Conservation (phyloP, 176 grass and related monocot genomes). For the Aegilops sharonensis region DNA sequence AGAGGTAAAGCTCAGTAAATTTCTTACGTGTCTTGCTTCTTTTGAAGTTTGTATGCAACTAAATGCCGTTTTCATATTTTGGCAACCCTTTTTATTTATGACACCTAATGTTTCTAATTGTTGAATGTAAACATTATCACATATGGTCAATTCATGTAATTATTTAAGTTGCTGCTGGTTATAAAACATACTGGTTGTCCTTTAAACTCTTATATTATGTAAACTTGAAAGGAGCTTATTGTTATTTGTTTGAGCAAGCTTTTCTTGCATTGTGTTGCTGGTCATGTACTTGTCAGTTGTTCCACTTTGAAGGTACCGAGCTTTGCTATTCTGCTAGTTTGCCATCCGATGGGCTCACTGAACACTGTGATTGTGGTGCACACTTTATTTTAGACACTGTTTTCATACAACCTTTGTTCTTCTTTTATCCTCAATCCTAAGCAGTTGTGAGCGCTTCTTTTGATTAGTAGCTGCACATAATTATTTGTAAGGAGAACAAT, state of each 20-base stretch:
- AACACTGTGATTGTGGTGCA: not conserved
- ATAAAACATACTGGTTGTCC: not conserved
- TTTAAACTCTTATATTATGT: constrained; percentile 12
- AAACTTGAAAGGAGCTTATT: not conserved
- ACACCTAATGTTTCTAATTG: not conserved
- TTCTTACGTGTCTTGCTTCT: constrained; percentile 7
- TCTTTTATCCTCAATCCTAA: not conserved
- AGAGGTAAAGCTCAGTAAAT: constrained; percentile 61
- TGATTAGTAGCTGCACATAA: not conserved
- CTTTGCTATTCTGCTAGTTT: not conserved
- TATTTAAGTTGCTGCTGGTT: not conserved
- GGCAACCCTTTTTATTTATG: not conserved
- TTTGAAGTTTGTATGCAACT: not conserved
- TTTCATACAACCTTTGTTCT: not conserved
- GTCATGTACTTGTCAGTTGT: not conserved
- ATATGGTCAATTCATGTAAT: not conserved
- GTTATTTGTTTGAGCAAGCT: not conserved
- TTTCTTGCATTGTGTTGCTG: not conserved
- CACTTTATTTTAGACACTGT: not conserved
- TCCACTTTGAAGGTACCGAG: not conserved
- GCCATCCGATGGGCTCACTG: not conserved
- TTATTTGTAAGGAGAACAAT: too few relatives aligned
- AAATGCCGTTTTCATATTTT: not conserved
- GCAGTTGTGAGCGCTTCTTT: not conserved
- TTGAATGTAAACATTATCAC: not conserved